These are phyloP conservation scores for Fusarium sarcochroum DNA, from an alignment of 2,329 filamentous ascomycete species.

Conservation along the genomic window DNA sequence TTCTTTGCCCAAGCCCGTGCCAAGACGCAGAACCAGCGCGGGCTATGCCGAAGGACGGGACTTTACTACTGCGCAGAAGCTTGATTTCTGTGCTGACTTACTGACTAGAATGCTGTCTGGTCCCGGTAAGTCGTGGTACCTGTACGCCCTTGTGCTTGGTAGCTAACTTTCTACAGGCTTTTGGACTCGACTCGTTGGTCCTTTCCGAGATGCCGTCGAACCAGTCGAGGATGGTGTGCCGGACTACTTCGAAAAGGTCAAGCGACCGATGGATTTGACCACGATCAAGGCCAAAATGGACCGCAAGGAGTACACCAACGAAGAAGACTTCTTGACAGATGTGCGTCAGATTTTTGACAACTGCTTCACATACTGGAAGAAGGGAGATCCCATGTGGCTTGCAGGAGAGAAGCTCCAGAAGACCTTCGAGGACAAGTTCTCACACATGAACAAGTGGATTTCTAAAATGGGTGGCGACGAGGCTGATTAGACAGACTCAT, in stretches of 20 bases:
- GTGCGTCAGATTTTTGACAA: slow-evolving; percentile 74
- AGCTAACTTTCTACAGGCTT: slow-evolving; percentile 62
- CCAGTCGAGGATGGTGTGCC: slow-evolving; percentile 70
- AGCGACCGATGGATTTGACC: slow-evolving; percentile 72
- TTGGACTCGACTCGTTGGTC: slow-evolving; percentile 75
- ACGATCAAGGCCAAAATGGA: slow-evolving; percentile 75
- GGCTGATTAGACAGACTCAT: slow-evolving; percentile 42
- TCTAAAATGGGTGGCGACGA: slow-evolving; percentile 63
- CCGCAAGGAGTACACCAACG: slow-evolving; percentile 62
- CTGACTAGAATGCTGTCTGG: slow-evolving; percentile 73
- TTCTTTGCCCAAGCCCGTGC: slow-evolving; percentile 52
- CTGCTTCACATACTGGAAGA: slow-evolving; percentile 74
- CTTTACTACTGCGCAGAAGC: slow-evolving; percentile 60
- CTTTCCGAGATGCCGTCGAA: slow-evolving; percentile 72
- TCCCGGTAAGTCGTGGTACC: slow-evolving; percentile 60
- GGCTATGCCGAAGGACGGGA: slow-evolving; percentile 51
- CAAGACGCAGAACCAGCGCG: slow-evolving; percentile 55
- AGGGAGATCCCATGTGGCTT: slow-evolving; percentile 67
- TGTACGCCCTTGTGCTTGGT: background rate
- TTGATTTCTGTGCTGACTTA: slow-evolving; percentile 71
- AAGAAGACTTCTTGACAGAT: slow-evolving; percentile 69
- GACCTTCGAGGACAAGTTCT: slow-evolving; percentile 71
- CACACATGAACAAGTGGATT: slow-evolving; percentile 72
- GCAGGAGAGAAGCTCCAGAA: slow-evolving; percentile 71
- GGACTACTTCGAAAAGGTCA: slow-evolving; percentile 73